Base-by-base conservation (phyloP, 345 rosid species). In the Raphanus sativus region DNA sequence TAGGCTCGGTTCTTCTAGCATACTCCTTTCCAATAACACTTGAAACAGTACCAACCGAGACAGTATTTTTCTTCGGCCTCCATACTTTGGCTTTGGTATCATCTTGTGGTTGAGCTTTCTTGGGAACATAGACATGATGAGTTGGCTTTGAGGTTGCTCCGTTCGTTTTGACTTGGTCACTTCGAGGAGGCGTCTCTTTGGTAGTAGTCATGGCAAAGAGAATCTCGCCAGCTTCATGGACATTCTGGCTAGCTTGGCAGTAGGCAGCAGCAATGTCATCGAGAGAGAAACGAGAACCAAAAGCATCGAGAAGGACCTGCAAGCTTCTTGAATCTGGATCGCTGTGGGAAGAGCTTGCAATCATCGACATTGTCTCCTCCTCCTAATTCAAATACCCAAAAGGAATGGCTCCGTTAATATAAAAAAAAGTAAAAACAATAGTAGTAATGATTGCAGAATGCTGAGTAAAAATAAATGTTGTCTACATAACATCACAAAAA, bases 251-350 rank as follows among this genome's bases (percentile, higher is more conserved):
- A 6, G 86, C 75, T 77, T 82, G 78, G 32, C 56, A 79, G 80
- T 75, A 88, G 16, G 86, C 86, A 80, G 80, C 30, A 73, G 84
- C 78, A 55, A 86, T 83, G 69, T 84, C 88, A 70, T 88, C 85
- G 34, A 82, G 85, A 62, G 89, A 76, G 67, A 85, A 83, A 54
- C 72, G 70, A 36, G 85, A 77, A 10, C 89, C 87, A 75, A 86
- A 86, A 60, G 77, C 77, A 61, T 82, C 83, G 36, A 82, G 80
- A 77, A 88, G 83, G 59, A 70, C 80, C 73, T 75, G 75, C 73
- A 86, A 79, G 69, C 81, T 77, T 62, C 73, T 75, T 38, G 66
- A 62, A 66, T 82, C 83, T 10, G 67, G 70, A 75, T 79, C 84
- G 58, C 65, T 40, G 5, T 32, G 74, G n/a, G 83, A 64, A 67